Evolutionary conservation across 169 alveolate species (phyloP), one percentile per base, ranked within the genome.

Genomic region (Plasmodium knowlesi): DNA sequence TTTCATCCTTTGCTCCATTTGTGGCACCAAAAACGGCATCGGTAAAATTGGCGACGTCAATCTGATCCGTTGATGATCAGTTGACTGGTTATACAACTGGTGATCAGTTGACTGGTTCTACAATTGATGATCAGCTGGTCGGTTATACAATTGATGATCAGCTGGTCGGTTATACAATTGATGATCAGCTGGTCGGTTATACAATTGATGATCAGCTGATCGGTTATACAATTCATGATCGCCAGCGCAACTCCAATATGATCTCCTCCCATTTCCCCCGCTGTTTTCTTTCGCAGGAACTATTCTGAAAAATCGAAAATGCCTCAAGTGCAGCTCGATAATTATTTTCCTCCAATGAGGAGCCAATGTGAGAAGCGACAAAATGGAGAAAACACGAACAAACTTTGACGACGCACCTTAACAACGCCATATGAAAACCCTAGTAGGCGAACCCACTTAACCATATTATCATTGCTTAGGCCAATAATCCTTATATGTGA

Each of bases 401-500:
- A n/a, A n/a, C n/a, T n/a, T n/a, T n/a, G n/a, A n/a, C n/a, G 43
- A 46, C 10, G 5, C 41, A 83, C 28, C 22, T 83, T n/a, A 30
- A 83, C 67, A 6, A 16, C 4, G 57, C 57, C 25, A 37, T 22
- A 54, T 32, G 25, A 83, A 10, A 41, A 83, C 41, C 61, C 61
- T 16, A 3, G 61, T 50, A 14, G 61, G 61, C 2, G 10, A 30
- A 10, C 5, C 19, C 46, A 19, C 71, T 14, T n/a, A 6, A 28
- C 50, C 46, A 28, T 6, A 5, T 3, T 8, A 6, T 88, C 76
- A 96, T 54, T 96, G 98, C 79, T 96, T 96, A 22, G 98, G 98
- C 94, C 94, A 96, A 84, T 86, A 95, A 25, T 97, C 96, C 61
- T 95, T 94, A 93, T 95, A 95, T 22, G 96, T 95, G 10, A 97